Evolutionary conservation across 208 protist species (phyloP), one percentile per base, ranked within the genome.

Genomic region (Trypanosoma vivax): DNA sequence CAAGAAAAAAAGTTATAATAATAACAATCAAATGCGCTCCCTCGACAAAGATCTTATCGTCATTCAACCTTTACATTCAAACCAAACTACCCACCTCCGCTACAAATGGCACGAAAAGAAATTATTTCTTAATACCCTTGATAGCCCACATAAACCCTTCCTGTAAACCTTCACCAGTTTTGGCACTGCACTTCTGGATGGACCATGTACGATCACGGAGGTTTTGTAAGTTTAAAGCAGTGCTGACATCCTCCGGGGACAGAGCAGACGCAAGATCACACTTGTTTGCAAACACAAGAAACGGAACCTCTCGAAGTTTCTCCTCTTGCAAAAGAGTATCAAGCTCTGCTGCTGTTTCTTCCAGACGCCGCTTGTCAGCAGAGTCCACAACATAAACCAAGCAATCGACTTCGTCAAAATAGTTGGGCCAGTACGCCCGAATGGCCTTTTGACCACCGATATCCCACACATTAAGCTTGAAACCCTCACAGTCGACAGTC

Each of bases 391-490:
- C 95, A 70, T 98, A 98, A 28, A 98, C 92, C 41, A 98, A 47
- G 48, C 85, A 96, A 45, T 99, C 95, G 1, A 96, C 97, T 63
- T 97, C 82, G 40, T 96, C 91, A 72, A 97, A 98, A 74, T 99
- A 99, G 68, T 98, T 97, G 18, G 91, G 79, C 96, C 97, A 99
- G 84, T 98, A 98, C 5, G 94, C 86, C 21, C 97, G 90, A 50
- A 99, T 98, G 27, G 89, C 85, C 72, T 96, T 97, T 62, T 99
- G 97, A 25, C 94, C 97, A 54, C 97, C 97, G 65, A 99, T 98
- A 70, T 99, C 97, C 96, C 97, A 99, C 75, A 98, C 88, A 79
- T 98, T 98, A 28, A 99, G 79, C 75, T 98, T 98, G 68, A 98
- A 98, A 10, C 88, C 87, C 14, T 97, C 83, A 46, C 90, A 88